Evolutionary conservation across 2,329 filamentous ascomycete species (phyloP).

Genomic region (Lecanicillium sp.): DNA sequence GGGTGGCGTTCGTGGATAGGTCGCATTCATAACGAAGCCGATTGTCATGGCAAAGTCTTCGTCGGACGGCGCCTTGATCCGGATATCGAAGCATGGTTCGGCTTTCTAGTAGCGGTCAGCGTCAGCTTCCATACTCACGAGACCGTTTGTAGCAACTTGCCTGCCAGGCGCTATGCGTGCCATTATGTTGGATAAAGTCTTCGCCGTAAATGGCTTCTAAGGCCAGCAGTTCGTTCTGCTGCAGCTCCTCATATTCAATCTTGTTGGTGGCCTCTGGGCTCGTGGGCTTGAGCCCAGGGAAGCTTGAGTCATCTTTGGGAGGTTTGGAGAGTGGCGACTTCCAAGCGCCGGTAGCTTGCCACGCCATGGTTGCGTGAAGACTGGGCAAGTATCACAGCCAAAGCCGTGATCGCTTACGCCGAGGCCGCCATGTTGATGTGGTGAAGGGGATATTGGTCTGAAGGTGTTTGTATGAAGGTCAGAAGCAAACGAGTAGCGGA

Average conservation of each 20-base stretch:
- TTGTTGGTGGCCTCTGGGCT: constrained; percentile 37
- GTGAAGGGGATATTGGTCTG: constrained; percentile 8
- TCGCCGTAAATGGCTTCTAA: constrained; percentile 85
- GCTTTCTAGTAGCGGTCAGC: constrained; percentile 52
- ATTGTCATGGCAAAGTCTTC: constrained; percentile 65
- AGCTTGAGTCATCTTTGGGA: constrained; percentile 43
- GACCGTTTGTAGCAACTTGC: constrained; percentile 38
- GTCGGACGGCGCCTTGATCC: constrained; percentile 67
- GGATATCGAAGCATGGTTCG: constrained; percentile 76
- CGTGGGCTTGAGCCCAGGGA: constrained; percentile 44
- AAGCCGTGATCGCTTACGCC: constrained; percentile 46
- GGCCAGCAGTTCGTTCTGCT: constrained; percentile 81
- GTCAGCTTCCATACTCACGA: constrained; percentile 16
- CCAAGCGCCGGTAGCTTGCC: constrained; percentile 42
- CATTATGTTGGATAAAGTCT: constrained; percentile 72
- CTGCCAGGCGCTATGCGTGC: constrained; percentile 76
- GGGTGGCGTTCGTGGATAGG: constrained; percentile 81
- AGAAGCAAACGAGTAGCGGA: background rate
- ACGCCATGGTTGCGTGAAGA: constrained; percentile 42
- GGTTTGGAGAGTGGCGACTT: constrained; percentile 39
- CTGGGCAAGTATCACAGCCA: constrained; percentile 43
- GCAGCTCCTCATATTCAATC: constrained; percentile 72
- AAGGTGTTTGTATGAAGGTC: background rate
- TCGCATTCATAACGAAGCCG: constrained; percentile 77
- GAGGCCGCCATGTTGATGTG: constrained; percentile 37